These are phyloP conservation scores for Daldinia childiae DNA, from an alignment of 495 filamentous ascomycete species.

Conservation along the genomic window DNA sequence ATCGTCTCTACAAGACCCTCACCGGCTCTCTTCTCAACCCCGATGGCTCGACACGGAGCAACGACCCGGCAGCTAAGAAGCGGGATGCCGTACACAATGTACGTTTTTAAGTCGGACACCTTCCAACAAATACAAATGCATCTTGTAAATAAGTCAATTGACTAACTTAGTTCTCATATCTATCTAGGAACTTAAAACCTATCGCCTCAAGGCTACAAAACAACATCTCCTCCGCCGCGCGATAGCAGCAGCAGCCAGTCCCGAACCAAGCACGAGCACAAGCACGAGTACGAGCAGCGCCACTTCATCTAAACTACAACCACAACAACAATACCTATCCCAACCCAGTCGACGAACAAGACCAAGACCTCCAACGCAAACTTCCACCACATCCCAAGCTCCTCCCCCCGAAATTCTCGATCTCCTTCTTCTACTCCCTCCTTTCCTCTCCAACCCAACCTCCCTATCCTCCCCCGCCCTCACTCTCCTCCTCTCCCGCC, in stretches of 20 bases:
- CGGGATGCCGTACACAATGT: conserved; percentile 64
- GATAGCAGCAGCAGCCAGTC: conserved; percentile 44
- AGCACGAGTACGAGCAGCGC: neutral
- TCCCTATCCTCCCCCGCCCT: conserved; percentile 38
- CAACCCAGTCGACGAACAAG: conserved; percentile 41
- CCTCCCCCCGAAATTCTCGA: conserved; percentile 51
- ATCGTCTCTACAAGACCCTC: conserved; percentile 67
- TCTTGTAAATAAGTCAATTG: neutral
- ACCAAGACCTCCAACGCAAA: conserved; percentile 29
- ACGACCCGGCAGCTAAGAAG: conserved; percentile 61
- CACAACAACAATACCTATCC: conserved; percentile 44
- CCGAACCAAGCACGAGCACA: conserved; percentile 4
- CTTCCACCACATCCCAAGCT: conserved; percentile 22
- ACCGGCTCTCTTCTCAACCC: conserved; percentile 66
- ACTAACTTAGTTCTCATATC: neutral
- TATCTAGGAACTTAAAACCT: conserved; percentile 51
- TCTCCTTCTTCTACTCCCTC: conserved; percentile 55
- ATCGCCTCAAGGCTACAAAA: conserved; percentile 53
- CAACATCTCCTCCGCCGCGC: conserved; percentile 54
- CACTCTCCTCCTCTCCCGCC: conserved; percentile 51
- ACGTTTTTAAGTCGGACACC: conserved; percentile 10
- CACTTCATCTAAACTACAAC: conserved; percentile 44
- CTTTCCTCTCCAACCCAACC: conserved; percentile 45
- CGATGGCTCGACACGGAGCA: conserved; percentile 67
- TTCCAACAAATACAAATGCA: too few species aligned